A percentile compares a stretch with the other conserved stretches of the same genome.
phyloP scores from a whole-genome alignment of 371 early-diverging fungal genomes.

The Conidiobolus incongruus region DNA sequence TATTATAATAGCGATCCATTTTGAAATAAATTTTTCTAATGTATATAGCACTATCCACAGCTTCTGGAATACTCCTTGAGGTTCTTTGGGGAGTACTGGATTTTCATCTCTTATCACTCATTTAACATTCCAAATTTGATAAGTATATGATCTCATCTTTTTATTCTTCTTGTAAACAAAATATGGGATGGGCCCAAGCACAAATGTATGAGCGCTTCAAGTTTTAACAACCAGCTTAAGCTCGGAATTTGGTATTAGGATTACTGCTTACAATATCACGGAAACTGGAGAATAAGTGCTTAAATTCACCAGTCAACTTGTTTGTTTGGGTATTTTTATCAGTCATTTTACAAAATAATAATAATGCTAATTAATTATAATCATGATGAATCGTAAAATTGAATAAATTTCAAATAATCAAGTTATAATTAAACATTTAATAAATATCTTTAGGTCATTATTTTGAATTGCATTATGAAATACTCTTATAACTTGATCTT shows the following conservation, averaged over 20 bases:
- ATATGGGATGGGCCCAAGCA: slow-evolving; percentile 84
- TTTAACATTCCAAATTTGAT: slow-evolving; percentile 58
- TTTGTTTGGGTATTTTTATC: too few relatives aligned
- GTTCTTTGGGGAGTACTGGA: slow-evolving; percentile 40
- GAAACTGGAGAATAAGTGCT: slow-evolving; percentile 64
- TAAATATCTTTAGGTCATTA: too few relatives aligned
- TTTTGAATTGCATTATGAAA: too few relatives aligned
- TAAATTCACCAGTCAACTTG: slow-evolving; percentile 81
- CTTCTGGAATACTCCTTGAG: slow-evolving; percentile 60
- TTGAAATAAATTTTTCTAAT: slow-evolving; percentile 75
- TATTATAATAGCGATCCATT: slow-evolving; percentile 28
- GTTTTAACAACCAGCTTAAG: slow-evolving; percentile 59
- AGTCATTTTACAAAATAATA: too few relatives aligned
- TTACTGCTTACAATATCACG: slow-evolving; percentile 33
- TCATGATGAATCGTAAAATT: too few relatives aligned
- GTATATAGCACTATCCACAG: slow-evolving; percentile 38
- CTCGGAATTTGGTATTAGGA: slow-evolving; percentile 34
- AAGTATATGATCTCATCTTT: slow-evolving; percentile 54
- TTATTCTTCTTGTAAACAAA: slow-evolving; percentile 74
- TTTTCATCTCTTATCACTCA: slow-evolving; percentile 64
- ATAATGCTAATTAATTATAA: too few relatives aligned
- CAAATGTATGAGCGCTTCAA: slow-evolving; percentile 54
- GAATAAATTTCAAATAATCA: too few relatives aligned
- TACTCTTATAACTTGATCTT: too few relatives aligned
- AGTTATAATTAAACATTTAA: too few relatives aligned